Base-by-base conservation (phyloP, 306 rosid species). In the Astragalus glycyphyllos region DNA sequence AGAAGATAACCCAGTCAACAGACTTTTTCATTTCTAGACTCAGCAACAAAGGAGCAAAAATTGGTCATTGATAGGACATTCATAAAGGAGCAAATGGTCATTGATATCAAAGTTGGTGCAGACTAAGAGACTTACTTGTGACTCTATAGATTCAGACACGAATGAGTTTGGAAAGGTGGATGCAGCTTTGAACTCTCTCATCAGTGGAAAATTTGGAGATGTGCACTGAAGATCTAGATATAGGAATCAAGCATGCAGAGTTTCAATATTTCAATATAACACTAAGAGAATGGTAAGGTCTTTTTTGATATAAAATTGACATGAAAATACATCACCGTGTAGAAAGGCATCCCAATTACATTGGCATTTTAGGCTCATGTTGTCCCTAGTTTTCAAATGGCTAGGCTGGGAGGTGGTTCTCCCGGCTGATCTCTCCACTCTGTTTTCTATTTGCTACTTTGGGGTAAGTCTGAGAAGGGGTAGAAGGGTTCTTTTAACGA, bases 171-270 rank as follows among this genome's bases (percentile, higher is more conserved):
- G 47, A 46, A 75, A 69, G 38, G 64, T 74, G 31, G 73, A 80
- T 69, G 26, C 29, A 14, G 48, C 15, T 11, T 47, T 80, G 69
- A 37, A 68, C 44, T 62, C 62, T 61, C 50, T 74, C 57, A 68
- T 45, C 47, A 54, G 20, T 63, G 57, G 68, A 47, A 60, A 51
- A 71, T 44, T 53, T 72, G 68, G 72, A 51, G 73, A 47, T 72
- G 45, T 76, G 64, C 68, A 72, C 67, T 60, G 53, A 71, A n/a
- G 66, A 81, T 67, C 26, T 72, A 17, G 85, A 81, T 59, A 14
- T 16, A 15, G 76, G 29, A 26, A 7, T 68, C 9, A 79, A 81
- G 16, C 2, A 41, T 20, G 26, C 72, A 50, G 84, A 71, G 80
- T 71, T 50, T 37, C 55, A 20, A 20, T 20, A 20, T 71, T 50